Evolutionary conservation across 345 rosid species (phyloP), one percentile per base, ranked within the genome.

Genomic region (Anacardium occidentale): DNA sequence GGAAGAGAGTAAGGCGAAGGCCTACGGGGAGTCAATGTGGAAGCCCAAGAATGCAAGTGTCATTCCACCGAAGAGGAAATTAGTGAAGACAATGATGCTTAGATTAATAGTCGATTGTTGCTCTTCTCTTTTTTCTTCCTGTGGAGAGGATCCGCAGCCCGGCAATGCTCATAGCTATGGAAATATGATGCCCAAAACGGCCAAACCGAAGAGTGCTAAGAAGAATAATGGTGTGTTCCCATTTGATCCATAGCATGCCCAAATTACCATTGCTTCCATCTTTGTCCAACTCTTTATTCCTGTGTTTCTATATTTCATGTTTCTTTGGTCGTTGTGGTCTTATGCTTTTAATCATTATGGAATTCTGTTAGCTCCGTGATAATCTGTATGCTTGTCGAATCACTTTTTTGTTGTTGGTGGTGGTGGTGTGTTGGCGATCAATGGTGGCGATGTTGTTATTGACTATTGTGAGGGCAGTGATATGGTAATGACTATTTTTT

Each of bases 61-160:
- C 3, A 25, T 70, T 59, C 78, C 82, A 3, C 53, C 34, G 2
- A 59, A 60, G 45, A 78, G 40, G 60, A 78, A 13, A 40, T 64
- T 10, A 10, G 81, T 74, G 32, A 74, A 74, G 64, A 65, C 7
- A n/a, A 74, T 70, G 73, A 45, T 75, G 63, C 8, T 62, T 18
- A 50, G 50, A 55, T 18, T 7, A 7, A 1, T 72, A 3, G 15
- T 65, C 63, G 50, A 65, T 0, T 13, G 7, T 57, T 20, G 58
- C 15, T 52, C 60, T 62, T 67, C 66, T 10, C 12, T 15, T 53
- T 24, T 15, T 22, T 25, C 26, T 24, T 57, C 60, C 32, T 53
- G 52, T 18, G 10, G n/a, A 17, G 42, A 2, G 2, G 18, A 12
- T 5, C 40, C 4, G 3, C 42, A 59, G 17, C 20, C 25, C 10